Conservation (phyloP, 2,329 filamentous ascomycete genomes). For the Fonsecaea pugnacius region DNA sequence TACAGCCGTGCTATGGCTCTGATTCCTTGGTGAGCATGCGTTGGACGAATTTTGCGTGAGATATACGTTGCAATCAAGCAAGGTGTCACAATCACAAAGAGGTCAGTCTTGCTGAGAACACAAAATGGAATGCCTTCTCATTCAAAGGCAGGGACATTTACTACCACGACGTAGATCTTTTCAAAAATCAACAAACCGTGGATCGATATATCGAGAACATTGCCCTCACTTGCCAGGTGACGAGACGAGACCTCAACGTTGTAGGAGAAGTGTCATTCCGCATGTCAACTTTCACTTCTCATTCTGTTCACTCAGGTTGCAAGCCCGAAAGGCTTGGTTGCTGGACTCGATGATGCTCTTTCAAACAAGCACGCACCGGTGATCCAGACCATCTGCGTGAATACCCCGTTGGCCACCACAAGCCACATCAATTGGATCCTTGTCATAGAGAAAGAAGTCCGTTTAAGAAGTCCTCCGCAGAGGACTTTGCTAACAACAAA, state of each 20-base stretch:
- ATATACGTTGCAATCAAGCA: conserved; percentile 58
- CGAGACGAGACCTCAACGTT: conserved; percentile 61
- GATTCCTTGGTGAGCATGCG: conserved; percentile 29
- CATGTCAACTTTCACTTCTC: background rate
- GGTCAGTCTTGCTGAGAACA: conserved; percentile 45
- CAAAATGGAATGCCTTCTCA: conserved; percentile 13
- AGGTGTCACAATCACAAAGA: conserved; percentile 59
- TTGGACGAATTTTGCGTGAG: conserved; percentile 55
- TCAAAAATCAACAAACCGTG: conserved; percentile 61
- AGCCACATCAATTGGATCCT: conserved; percentile 60
- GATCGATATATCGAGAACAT: conserved; percentile 65
- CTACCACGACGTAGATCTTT: conserved; percentile 64
- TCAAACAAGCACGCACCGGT: conserved; percentile 15
- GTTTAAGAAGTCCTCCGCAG: conserved; percentile 6
- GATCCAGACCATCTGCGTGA: conserved; percentile 22
- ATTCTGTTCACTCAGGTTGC: conserved; percentile 43
- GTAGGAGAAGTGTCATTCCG: conserved; percentile 44
- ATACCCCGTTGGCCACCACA: conserved; percentile 36
- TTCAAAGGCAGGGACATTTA: conserved; percentile 61
- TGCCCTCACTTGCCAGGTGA: conserved; percentile 62
- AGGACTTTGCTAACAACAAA: conserved; percentile 18
- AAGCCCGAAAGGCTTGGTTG: conserved; percentile 50
- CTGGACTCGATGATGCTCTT: conserved; percentile 38
- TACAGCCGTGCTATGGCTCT: conserved; percentile 3
- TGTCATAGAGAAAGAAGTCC: conserved; percentile 67